Base-by-base conservation (phyloP, 108 stramenopile species). In the Ochromonas danica region DNA sequence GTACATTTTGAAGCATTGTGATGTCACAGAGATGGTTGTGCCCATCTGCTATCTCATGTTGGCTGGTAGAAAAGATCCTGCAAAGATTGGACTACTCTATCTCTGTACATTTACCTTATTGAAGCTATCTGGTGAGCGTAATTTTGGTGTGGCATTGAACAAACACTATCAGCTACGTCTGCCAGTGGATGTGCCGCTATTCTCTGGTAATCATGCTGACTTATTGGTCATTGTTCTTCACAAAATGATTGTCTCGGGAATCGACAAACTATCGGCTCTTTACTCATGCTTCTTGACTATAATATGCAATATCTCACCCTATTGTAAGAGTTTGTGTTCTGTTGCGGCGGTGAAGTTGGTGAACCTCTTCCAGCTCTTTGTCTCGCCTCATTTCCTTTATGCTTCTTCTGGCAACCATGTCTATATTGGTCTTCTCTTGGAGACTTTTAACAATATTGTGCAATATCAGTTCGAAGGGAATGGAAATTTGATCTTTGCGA, bases 391-490 rank as follows among this genome's bases (percentile, higher is more conserved):
- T 81, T 94, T 92, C 71, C 78, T 97, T 42, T 94, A 92, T 79
- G 43, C 83, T 30, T 57, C 67, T 40, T 94, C 96, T 65, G 89
- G 89, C 51, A 96, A 94, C 27, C 89, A 96, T 81, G 86, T 85
- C 27, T 93, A 96, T 78, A 84, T 97, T 70, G 93, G 92, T 0
- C 85, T 95, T 27, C 83, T 99, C 35, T 81, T 98, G 61, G 95
- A 97, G 87, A 88, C 95, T 62, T 96, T 98, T 86, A 96, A 96
- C 89, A 99, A 99, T 78, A 90, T 97, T 43, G 89, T 98, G 71
- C 98, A 99, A 84, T 99, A 99, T 67, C 98, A 99, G 85, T 99
- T 93, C 81, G 89, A 87, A 31, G 97, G 97, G 39, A 98, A 99
- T 83, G 86, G 92, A 0, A 95, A 96, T 79, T 87, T 98, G 79